Conservation (phyloP, 2,329 filamentous ascomycete genomes). For the Cercospora sp. region DNA sequence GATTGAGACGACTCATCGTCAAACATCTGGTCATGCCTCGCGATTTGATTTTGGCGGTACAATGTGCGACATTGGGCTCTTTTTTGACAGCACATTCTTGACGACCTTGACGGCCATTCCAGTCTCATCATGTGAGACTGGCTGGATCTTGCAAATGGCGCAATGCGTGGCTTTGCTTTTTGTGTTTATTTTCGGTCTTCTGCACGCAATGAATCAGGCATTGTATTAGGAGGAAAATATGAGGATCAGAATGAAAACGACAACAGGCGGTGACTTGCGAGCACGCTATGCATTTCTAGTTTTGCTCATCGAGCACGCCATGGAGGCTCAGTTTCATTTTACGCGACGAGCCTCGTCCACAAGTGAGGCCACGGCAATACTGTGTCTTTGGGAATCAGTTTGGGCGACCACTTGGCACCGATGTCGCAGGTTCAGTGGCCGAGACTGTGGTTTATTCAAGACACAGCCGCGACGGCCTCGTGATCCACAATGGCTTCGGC, state of each 20-base stretch:
- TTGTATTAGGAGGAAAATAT: not conserved
- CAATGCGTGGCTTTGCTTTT: not conserved
- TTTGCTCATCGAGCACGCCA: constrained; percentile 9
- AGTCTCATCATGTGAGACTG: not conserved
- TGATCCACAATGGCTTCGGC: not conserved
- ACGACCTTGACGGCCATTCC: constrained; percentile 3
- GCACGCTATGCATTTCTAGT: constrained; percentile 11
- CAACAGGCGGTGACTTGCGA: not conserved
- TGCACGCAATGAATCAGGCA: not conserved
- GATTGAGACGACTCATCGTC: not conserved
- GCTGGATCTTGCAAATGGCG: not conserved
- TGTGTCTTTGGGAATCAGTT: not conserved
- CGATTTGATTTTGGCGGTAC: not conserved
- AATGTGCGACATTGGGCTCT: not conserved
- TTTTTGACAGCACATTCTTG: not conserved
- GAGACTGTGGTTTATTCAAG: not conserved
- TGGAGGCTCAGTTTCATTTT: not conserved
- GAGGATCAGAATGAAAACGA: not conserved
- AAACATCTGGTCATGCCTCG: not conserved
- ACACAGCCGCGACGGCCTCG: constrained; percentile 1
- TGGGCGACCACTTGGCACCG: not conserved
- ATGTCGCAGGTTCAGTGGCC: not conserved
- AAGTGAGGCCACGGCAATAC: not conserved
- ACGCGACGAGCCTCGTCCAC: constrained; percentile 12
- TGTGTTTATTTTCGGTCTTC: not conserved